phyloP scores from a whole-genome alignment of 1,139 yeast genomes.

The Blastobotrys indianensis region DNA sequence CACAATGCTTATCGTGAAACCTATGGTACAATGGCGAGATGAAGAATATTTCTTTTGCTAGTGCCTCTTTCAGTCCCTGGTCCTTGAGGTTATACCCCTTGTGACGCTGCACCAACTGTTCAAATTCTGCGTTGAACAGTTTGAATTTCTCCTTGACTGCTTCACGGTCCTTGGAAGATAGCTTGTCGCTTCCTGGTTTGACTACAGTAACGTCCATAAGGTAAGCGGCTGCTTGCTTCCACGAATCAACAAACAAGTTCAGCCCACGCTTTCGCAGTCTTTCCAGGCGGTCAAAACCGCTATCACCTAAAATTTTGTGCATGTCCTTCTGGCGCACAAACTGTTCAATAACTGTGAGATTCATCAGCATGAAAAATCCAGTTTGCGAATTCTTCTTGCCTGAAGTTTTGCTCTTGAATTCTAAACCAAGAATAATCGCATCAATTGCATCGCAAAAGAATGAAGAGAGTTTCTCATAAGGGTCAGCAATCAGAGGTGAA shows the following conservation, averaged over 20 bases:
- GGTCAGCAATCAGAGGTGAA: slow-evolving; percentile 32
- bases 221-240: slow-evolving; percentile 74
- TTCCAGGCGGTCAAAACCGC: slow-evolving; percentile 61
- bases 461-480: slow-evolving; percentile 51
- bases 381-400: slow-evolving; percentile 36
- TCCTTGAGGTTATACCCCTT: slow-evolving; percentile 63
- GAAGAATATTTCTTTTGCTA: slow-evolving; percentile 63
- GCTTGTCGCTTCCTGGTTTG: slow-evolving; percentile 24
- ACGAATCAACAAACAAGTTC: slow-evolving; percentile 70
- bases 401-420: slow-evolving; percentile 44
- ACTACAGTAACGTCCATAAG: slow-evolving; percentile 47
- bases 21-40: slow-evolving; percentile 79
- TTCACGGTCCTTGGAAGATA: slow-evolving; percentile 62
- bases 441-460: slow-evolving; percentile 73
- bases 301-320: slow-evolving; percentile 50
- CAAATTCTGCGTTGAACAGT: slow-evolving; percentile 77
- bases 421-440: slow-evolving; percentile 57
- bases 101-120: slow-evolving; percentile 60
- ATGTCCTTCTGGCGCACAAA: slow-evolving; percentile 58
- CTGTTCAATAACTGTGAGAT: slow-evolving; percentile 69
- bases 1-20: slow-evolving; percentile 68
- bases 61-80: slow-evolving; percentile 51
- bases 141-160: slow-evolving; percentile 80
- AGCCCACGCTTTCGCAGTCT: slow-evolving; percentile 68
- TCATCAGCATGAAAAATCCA: slow-evolving; percentile 70